These are phyloP conservation scores for Galerina marginata DNA, from an alignment of 768 basidiomycete species.

Conservation along the genomic window DNA sequence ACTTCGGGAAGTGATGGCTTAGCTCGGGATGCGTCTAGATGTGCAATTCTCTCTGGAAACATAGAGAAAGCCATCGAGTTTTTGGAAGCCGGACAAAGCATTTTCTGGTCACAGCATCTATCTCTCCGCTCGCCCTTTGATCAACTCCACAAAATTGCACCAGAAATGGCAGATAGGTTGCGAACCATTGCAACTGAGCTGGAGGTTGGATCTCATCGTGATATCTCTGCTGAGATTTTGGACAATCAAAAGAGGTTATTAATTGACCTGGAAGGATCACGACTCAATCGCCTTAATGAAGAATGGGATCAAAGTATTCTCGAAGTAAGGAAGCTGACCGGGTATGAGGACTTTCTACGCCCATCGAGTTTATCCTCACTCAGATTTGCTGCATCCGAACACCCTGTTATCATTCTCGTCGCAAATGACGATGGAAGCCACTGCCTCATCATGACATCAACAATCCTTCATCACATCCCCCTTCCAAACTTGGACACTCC, in stretches of 20 bases:
- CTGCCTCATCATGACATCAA: slow-evolving; percentile 15
- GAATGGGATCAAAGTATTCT: slow-evolving; percentile 9
- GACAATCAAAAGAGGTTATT: slow-evolving; percentile 4
- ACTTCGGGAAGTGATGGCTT: slow-evolving; percentile 10
- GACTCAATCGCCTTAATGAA: slow-evolving; percentile 2
- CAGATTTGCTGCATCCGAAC: not conserved
- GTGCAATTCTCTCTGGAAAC: slow-evolving; percentile 7
- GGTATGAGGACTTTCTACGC: slow-evolving; percentile 16
- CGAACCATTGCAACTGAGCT: not conserved
- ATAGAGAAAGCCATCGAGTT: slow-evolving; percentile 14
- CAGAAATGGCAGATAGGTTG: slow-evolving; percentile 9
- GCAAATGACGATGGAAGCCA: slow-evolving; percentile 9
- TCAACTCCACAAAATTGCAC: slow-evolving; percentile 3
- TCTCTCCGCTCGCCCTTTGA: slow-evolving; percentile 16
- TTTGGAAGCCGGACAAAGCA: slow-evolving; percentile 16
- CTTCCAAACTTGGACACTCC: not conserved
- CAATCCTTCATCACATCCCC: slow-evolving; percentile 10
- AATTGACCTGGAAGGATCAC: slow-evolving; percentile 7
- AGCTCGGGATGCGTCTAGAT: slow-evolving; percentile 14
- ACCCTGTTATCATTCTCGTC: slow-evolving; percentile 13
- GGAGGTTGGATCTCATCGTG: slow-evolving; percentile 10
- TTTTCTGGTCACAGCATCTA: slow-evolving; percentile 21
- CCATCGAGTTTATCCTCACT: slow-evolving; percentile 5
- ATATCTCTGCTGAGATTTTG: not conserved
- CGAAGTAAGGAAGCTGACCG: slow-evolving; percentile 5